Conservation (phyloP, 1,139 yeast species). For the Sugiyamaella pinicola region DNA sequence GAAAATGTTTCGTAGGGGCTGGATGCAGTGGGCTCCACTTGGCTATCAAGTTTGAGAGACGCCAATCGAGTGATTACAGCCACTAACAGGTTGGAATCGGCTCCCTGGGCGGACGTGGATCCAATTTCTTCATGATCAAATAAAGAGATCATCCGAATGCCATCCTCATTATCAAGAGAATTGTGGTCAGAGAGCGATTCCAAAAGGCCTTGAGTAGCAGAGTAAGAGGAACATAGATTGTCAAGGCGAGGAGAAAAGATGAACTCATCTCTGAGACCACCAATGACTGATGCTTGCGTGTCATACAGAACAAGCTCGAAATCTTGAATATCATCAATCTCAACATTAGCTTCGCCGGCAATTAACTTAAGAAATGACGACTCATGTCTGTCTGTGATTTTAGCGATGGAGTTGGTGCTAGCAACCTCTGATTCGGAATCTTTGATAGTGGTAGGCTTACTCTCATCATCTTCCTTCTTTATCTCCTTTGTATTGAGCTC, state of each 20-base stretch:
- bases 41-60: constrained; percentile 46
- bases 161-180: constrained; percentile 50
- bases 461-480: constrained; percentile 36
- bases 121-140: constrained; percentile 98
- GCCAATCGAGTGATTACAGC: constrained; percentile 72
- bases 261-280: constrained; percentile 89
- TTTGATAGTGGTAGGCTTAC: no score
- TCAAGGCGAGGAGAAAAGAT: constrained; percentile 93
- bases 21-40: constrained; percentile 43
- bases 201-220: constrained; percentile 72
- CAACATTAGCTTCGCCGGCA: constrained; percentile 62
- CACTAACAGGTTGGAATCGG: constrained; percentile 86
- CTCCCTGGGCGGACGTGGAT: constrained; percentile 92
- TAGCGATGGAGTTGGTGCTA: constrained; percentile 61
- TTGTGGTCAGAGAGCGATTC: constrained; percentile 48
- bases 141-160: constrained; percentile 71
- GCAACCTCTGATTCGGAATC: constrained; percentile 48
- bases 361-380: constrained; percentile 65
- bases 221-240: constrained; percentile 82
- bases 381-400: constrained; percentile 75
- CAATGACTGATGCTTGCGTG: constrained; percentile 77
- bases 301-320: constrained; percentile 89
- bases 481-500: constrained; percentile 36
- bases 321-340: constrained; percentile 67
- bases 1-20: constrained; percentile 62